A percentile compares a stretch with the other conserved stretches of the same genome.
phyloP scores from a whole-genome alignment of 2,329 filamentous ascomycete genomes.

The Apiospora aurea region DNA sequence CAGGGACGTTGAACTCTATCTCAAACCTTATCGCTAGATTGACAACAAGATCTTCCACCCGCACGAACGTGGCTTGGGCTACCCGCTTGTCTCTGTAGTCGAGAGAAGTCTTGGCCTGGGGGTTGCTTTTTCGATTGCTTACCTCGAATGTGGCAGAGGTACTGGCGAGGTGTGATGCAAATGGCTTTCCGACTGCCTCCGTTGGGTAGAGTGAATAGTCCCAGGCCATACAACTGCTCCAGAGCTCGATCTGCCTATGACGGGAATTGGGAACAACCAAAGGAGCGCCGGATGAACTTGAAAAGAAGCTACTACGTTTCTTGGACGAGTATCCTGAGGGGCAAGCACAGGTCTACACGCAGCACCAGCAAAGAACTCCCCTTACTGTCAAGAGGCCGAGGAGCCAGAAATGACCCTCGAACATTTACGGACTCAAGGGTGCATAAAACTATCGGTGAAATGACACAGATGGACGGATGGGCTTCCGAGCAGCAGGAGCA shows the following conservation, averaged over 20 bases:
- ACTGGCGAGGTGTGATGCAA: not conserved
- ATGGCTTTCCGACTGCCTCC: not conserved
- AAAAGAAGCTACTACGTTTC: too few species aligned
- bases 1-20: slow-evolving; percentile 10
- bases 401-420: too few species aligned
- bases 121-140: not conserved
- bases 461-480: too few species aligned
- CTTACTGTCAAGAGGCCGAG: too few species aligned
- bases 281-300: not conserved
- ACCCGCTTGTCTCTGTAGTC: not conserved
- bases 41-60: not conserved
- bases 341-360: too few species aligned
- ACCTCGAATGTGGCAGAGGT: not conserved
- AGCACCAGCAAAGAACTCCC: too few species aligned
- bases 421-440: too few species aligned
- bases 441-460: too few species aligned
- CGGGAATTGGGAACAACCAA: too few species aligned
- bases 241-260: not conserved
- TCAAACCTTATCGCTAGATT: not conserved
- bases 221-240: not conserved
- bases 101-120: not conserved
- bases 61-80: not conserved
- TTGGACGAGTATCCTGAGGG: too few species aligned
- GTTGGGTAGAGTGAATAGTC: not conserved
- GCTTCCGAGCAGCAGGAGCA: too few species aligned